Conservation (phyloP, 176 grass and related monocot genomes). For the Alopecurus myosuroides region DNA sequence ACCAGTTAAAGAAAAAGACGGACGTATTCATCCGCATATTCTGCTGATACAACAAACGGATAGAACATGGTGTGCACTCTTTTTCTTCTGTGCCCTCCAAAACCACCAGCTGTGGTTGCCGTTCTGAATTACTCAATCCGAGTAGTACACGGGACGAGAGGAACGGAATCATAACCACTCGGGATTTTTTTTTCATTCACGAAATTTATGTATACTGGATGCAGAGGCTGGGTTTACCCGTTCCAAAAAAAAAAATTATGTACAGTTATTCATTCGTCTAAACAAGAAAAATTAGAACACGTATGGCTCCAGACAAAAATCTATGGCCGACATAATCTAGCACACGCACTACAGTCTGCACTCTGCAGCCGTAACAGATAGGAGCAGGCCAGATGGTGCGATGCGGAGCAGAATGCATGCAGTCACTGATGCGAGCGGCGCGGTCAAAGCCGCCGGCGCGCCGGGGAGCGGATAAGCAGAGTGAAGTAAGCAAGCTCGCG, state of each 20-base stretch:
- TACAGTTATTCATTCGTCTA: background rate
- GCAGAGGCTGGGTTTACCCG: too few species aligned
- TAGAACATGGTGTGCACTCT: background rate
- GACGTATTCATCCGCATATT: background rate
- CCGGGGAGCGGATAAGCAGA: background rate
- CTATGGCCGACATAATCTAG: conserved; percentile 6
- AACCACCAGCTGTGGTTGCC: background rate
- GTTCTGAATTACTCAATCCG: background rate
- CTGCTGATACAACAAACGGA: background rate
- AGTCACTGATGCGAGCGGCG: background rate
- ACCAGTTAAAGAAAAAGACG: conserved; percentile 14
- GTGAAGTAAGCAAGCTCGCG: background rate
- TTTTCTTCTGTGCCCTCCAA: background rate
- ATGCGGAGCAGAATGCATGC: background rate
- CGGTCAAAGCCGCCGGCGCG: background rate
- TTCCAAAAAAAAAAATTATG: too few species aligned
- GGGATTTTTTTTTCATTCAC: background rate
- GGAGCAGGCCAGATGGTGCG: background rate
- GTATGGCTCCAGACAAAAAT: background rate
- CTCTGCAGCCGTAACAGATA: background rate
- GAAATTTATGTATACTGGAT: background rate
- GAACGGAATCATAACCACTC: background rate
- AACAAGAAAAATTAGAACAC: background rate
- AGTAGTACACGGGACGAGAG: background rate
- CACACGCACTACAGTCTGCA: background rate